Base-by-base conservation (phyloP, 228 moss, liverwort and hornwort genomes). In the Sphagnum fallax region DNA sequence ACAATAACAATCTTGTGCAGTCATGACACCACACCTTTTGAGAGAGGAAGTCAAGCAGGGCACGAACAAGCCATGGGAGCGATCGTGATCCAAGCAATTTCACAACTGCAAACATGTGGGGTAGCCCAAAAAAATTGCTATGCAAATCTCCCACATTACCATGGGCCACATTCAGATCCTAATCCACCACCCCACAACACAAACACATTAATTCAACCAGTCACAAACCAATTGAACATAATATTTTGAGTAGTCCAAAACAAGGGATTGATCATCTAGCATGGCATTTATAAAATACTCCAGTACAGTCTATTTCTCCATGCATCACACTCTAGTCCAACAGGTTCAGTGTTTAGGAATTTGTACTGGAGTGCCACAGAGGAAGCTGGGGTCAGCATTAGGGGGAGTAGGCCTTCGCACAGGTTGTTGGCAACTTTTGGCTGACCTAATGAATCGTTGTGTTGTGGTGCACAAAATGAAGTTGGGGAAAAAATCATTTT, bases 61-160 rank as follows among this genome's bases (percentile, higher is more conserved):
- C 92, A 75, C 98, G 87, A 18, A 98, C 98, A 72, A 98, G 89
- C 98, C 94, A 98, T 53, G 98, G 98, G 69, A 92, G 84, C 58
- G 93, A 93, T 72, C 94, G 84, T 67, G 98, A 90, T 63, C 98
- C 98, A 72, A 98, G 84, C 76, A 98, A 73, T 80, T 89, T 92
- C 65, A 98, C 82, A 16, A 94, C 80, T 50, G 98, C 89, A 72
- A 98, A 81, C 98, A 98, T 90, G 66, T 98, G 98, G 67, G 94
- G 92, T 64, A 98, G 75, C 60, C 98, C 94, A 76, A 98, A 98
- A 65, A 98, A 98, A 5, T 76, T 86, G 67, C 90, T 88, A 84
- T 93, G 88, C 74, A 93, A 82, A 65, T 98, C 94, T 73, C 88
- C 87, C 75, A 92, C 81, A 68, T 84, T 87, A 49, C 83, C 76